Evolutionary conservation across 2,329 filamentous ascomycete species (phyloP), one percentile per base, ranked within the genome.

Genomic region (Ascosphaera pollenicola): DNA sequence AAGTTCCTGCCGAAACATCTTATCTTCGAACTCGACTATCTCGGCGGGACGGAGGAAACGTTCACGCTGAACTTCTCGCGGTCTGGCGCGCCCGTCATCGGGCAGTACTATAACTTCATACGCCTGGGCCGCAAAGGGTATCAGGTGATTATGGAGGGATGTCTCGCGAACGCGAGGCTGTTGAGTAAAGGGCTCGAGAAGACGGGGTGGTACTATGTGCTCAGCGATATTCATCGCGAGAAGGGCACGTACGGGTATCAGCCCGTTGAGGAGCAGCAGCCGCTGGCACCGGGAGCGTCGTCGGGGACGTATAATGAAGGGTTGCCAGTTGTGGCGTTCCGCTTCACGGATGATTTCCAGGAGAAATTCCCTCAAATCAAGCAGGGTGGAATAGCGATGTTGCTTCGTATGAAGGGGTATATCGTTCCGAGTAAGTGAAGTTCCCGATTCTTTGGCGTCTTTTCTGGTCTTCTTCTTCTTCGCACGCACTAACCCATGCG

Each of bases 1-100:
- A 77, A 89, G 56, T 89, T 68, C 59, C 69, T 93, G 2, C 87
- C 87, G 6, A 69, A 87, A 54, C 85, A 94, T 52, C 75, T 94
- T 17, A 83, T 95, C 50, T 95, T 95, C 72, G 94, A 93, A 68
- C 94, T 95, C 70, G 94, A 94, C 69, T 95, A 95, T 62, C 77
- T 94, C 4, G 87, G 87, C 38, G 85, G 8, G 83, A 94, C 54
- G 87, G 95, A 57, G 78, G 84, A 2, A 93, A 83, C 2, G n/a
- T 94, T 94, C 63, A 94, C 87, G 0, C 73, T 95, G 43, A 95
- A 95, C 67, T 95, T 95, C 66, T 91, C 81, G 54, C 92, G 93
- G 58, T n/a, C n/a, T n/a, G 85, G 85, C 41, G 87, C 87, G 10
- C 83, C 78, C 4, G 81, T 94, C 52, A 92, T 95, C 44, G 87